Conservation (phyloP, 192 early-diverging fungal species). For the Podila verticillata region DNA sequence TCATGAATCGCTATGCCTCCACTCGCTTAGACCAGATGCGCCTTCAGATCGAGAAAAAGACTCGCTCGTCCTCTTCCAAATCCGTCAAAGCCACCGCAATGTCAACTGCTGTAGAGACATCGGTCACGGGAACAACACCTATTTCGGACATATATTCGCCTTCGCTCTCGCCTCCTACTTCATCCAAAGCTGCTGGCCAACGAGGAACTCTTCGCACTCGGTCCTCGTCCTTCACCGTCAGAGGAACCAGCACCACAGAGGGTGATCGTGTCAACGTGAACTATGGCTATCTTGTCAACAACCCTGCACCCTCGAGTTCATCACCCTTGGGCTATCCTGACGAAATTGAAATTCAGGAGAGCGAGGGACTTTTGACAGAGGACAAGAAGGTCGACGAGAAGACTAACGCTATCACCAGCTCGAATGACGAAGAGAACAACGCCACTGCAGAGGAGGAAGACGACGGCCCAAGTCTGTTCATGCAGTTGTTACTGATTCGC, state of each 20-base stretch:
- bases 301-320: background rate
- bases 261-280: slow-evolving; percentile 1
- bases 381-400: background rate
- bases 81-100: slow-evolving; percentile 5
- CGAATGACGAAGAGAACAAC: background rate
- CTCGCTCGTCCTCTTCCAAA: slow-evolving; percentile 6
- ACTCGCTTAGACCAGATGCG: slow-evolving; percentile 45
- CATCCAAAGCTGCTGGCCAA: background rate
- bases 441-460: slow-evolving; percentile 8
- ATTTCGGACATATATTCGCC: background rate
- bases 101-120: slow-evolving; percentile 25
- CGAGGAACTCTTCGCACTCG: slow-evolving; percentile 28
- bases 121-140: slow-evolving; percentile 3
- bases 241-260: slow-evolving; percentile 7
- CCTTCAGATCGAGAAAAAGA: slow-evolving; percentile 45
- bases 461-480: slow-evolving; percentile 53
- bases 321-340: background rate
- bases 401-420: background rate
- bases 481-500: slow-evolving; percentile 60
- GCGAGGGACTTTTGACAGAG: slow-evolving; percentile 20
- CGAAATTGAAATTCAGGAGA: slow-evolving; percentile 31
- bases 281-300: slow-evolving; percentile 4
- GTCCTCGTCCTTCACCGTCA: slow-evolving; percentile 25
- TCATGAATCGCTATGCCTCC: slow-evolving; percentile 48
- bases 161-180: background rate